Conservation (phyloP, 2,329 filamentous ascomycete genomes). For the Fusarium hostae region DNA sequence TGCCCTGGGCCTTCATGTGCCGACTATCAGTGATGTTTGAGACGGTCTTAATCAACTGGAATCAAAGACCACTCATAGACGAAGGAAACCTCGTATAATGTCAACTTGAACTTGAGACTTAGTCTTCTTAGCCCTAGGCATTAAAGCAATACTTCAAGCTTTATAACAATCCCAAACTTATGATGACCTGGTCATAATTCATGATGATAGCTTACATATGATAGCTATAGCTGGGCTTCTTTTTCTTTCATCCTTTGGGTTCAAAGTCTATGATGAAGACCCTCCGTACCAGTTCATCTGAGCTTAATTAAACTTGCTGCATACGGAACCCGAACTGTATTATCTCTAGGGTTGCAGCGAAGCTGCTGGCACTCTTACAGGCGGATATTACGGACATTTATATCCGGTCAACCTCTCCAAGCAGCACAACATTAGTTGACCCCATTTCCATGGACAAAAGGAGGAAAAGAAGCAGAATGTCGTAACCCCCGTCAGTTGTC, state of each 20-base stretch:
- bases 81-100: not conserved
- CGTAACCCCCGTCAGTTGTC: not conserved
- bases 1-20: not conserved
- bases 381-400: slow-evolving; percentile 20
- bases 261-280: not conserved
- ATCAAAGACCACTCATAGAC: not conserved
- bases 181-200: not conserved
- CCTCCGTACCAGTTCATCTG: not conserved
- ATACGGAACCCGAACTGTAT: not conserved
- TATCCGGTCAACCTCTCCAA: slow-evolving; percentile 14
- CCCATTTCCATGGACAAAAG: slow-evolving; percentile 8
- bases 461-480: not conserved
- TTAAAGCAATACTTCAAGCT: not conserved
- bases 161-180: not conserved
- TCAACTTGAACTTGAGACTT: not conserved
- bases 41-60: not conserved
- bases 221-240: not conserved
- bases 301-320: not conserved
- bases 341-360: not conserved
- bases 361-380: not conserved
- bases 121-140: not conserved
- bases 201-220: not conserved
- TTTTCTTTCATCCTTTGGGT: not conserved
- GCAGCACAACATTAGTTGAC: slow-evolving; percentile 12
- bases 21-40: not conserved